A percentile compares a stretch with the other conserved stretches of the same genome.
Evolutionary conservation across 1,284 basidiomycete genomes (phyloP).

Genomic region (Paramarasmius palmivorus): DNA sequence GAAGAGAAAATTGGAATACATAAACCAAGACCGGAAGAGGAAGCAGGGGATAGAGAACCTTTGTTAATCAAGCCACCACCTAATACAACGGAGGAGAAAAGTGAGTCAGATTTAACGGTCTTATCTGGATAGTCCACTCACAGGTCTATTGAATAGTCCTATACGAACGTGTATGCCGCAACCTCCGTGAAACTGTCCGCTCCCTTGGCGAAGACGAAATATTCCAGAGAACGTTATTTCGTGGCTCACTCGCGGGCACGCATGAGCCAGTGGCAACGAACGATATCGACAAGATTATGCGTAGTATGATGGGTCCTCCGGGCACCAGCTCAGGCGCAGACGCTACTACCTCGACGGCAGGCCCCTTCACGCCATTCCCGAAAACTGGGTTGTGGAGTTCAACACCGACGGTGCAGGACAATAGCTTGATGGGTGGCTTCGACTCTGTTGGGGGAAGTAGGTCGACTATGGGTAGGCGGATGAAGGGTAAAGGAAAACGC

Average conservation of each 20-base stretch:
- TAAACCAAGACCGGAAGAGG: slow-evolving; percentile 45
- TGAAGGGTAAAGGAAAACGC: not conserved
- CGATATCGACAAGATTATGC: slow-evolving; percentile 65
- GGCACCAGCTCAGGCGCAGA: slow-evolving; percentile 15
- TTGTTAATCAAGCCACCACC: slow-evolving; percentile 33
- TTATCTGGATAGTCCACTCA: not conserved
- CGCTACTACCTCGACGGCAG: slow-evolving; percentile 6
- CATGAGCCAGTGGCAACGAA: slow-evolving; percentile 52
- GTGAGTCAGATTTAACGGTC: slow-evolving; percentile 31
- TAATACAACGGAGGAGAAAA: slow-evolving; percentile 39
- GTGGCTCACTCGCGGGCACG: slow-evolving; percentile 51
- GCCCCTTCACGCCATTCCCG: slow-evolving; percentile 5
- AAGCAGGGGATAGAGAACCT: slow-evolving; percentile 39
- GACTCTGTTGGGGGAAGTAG: not conserved
- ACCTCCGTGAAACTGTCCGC: slow-evolving; percentile 51
- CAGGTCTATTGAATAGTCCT: slow-evolving; percentile 27
- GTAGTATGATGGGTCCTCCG: slow-evolving; percentile 52
- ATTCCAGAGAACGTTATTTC: slow-evolving; percentile 60
- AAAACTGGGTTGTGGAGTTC: not conserved
- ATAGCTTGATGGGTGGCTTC: not conserved
- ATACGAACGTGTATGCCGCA: slow-evolving; percentile 48
- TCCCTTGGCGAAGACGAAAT: slow-evolving; percentile 66
- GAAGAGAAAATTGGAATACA: slow-evolving; percentile 45
- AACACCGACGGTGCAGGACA: not conserved
- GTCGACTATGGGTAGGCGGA: not conserved